phyloP scores from a whole-genome alignment of 1,284 basidiomycete genomes.

The Puccinia triticina region DNA sequence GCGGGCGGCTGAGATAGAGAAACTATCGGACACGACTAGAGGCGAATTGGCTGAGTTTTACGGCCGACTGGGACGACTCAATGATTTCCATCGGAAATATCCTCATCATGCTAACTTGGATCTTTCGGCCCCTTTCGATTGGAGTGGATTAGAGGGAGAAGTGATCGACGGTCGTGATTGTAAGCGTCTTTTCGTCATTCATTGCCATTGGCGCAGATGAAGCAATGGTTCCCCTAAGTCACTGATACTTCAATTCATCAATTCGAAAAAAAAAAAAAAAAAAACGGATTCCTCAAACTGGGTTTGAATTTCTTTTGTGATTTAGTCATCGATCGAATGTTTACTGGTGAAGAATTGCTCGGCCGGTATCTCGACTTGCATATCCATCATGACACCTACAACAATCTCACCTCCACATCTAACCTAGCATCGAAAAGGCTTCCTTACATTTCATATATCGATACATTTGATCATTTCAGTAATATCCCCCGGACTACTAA shows the following conservation, averaged over 20 bases:
- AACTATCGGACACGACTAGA: conserved; percentile 24
- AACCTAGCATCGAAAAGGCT: conserved; percentile 47
- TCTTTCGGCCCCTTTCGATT: conserved; percentile 63
- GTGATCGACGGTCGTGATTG: conserved; percentile 69
- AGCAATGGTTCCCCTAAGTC: neutral
- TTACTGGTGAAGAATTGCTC: conserved; percentile 93
- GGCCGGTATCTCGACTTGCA: conserved; percentile 95
- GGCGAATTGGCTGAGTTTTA: conserved; percentile 92
- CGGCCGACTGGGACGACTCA: conserved; percentile 84
- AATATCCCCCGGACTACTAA: conserved; percentile 40
- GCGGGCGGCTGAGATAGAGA: conserved; percentile 37
- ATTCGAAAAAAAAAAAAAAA: too few species aligned
- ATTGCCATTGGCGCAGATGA: neutral
- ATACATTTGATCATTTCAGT: conserved; percentile 42
- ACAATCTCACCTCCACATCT: conserved; percentile 71
- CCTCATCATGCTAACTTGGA: conserved; percentile 77
- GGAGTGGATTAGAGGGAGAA: conserved; percentile 69
- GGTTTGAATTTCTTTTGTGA: neutral
- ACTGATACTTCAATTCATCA: too few species aligned
- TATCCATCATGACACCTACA: conserved; percentile 80
- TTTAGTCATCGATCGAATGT: conserved; percentile 79
- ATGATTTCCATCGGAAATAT: conserved; percentile 94
- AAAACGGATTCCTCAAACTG: too few species aligned
- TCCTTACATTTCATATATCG: conserved; percentile 46
- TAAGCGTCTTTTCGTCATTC: neutral